These are phyloP conservation scores for Citrus hindsii DNA, from an alignment of 345 rosid species.

Conservation along the genomic window DNA sequence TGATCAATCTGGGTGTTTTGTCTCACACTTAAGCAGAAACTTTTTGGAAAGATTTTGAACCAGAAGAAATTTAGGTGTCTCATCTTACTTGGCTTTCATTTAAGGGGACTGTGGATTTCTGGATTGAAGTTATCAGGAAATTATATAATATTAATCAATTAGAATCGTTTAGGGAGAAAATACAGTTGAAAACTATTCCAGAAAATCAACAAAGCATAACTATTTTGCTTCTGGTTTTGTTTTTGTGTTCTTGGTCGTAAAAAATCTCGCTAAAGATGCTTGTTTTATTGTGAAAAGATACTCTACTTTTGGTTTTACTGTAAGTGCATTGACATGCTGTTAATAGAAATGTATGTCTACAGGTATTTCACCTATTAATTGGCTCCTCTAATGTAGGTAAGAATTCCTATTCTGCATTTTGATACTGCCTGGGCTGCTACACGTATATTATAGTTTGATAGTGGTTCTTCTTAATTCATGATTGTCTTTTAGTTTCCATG, in stretches of 20 bases:
- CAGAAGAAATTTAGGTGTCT: conserved; percentile 4
- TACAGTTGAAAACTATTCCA: background rate
- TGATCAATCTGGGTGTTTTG: conserved; percentile 13
- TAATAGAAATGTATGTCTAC: conserved; percentile 23
- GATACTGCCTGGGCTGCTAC: background rate
- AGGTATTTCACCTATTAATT: conserved; percentile 65
- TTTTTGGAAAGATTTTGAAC: conserved; percentile 12
- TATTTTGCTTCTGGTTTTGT: conserved; percentile 2
- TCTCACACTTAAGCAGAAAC: conserved; percentile 14
- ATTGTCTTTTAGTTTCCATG: background rate
- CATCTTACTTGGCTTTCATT: conserved; percentile 10
- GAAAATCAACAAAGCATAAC: background rate
- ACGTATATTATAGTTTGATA: background rate
- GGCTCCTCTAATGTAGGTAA: conserved; percentile 59
- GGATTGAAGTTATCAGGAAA: conserved; percentile 1
- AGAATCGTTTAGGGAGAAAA: background rate
- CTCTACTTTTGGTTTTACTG: background rate
- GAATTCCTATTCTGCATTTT: conserved; percentile 7
- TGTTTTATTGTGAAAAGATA: background rate
- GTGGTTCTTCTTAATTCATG: background rate
- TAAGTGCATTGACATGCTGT: conserved; percentile 9
- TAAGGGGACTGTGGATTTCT: conserved; percentile 7
- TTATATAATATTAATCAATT: background rate
- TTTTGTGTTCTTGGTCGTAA: background rate
- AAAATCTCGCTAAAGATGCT: background rate